Evolutionary conservation across 345 rosid genomes (phyloP).

Genomic region (Microthlaspi erraticum): DNA sequence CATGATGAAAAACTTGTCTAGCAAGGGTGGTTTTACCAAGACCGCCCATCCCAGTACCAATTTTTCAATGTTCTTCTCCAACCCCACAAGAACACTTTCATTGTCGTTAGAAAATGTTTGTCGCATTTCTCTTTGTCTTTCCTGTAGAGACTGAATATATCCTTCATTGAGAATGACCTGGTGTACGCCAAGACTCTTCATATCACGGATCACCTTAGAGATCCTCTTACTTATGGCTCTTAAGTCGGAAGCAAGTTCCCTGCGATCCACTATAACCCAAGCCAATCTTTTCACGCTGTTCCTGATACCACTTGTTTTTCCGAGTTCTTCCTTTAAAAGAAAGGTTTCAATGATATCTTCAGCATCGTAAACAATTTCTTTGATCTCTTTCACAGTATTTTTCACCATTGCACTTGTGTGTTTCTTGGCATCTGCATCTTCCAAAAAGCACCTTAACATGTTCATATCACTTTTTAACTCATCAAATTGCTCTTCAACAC

Average conservation of each 20-base stretch:
- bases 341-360: too few relatives aligned
- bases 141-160: neutral
- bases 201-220: neutral
- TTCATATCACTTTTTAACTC: slow-evolving; percentile 32
- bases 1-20: too few relatives aligned
- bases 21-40: too few relatives aligned
- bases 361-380: too few relatives aligned
- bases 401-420: too few relatives aligned
- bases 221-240: neutral
- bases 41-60: too few relatives aligned
- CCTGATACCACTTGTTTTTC: too few relatives aligned
- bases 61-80: too few relatives aligned
- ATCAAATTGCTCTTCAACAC: slow-evolving; percentile 31
- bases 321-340: too few relatives aligned
- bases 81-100: slow-evolving; percentile 36
- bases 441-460: neutral
- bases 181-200: slow-evolving; percentile 17
- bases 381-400: too few relatives aligned
- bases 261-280: neutral
- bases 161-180: neutral
- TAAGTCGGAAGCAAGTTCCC: neutral
- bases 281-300: too few relatives aligned
- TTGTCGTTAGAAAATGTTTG: slow-evolving; percentile 23
- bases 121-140: neutral
- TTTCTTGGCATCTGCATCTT: too few relatives aligned